Conservation (phyloP, 2,329 filamentous ascomycete species). For the Cryphonectria carpinicola region DNA sequence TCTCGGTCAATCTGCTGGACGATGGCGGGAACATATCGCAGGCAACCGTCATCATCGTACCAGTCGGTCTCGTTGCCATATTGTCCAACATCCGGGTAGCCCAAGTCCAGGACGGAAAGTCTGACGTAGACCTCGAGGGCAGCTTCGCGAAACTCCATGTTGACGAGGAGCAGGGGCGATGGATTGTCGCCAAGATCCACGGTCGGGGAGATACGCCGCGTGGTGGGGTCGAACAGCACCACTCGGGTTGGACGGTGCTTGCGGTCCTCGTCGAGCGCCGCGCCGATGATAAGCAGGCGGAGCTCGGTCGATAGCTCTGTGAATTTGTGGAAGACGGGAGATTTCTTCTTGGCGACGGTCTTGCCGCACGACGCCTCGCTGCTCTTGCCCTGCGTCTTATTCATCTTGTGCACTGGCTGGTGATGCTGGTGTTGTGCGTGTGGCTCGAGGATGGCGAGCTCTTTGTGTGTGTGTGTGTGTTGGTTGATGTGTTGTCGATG, state of each 20-base stretch:
- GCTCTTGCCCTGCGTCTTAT: not conserved
- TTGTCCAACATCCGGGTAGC: not conserved
- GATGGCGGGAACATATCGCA: not conserved
- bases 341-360: not conserved
- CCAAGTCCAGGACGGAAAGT: not conserved
- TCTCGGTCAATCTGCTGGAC: not conserved
- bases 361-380: not conserved
- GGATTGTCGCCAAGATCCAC: slow-evolving; percentile 5
- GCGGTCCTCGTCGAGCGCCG: slow-evolving; percentile 13
- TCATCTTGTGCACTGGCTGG: not conserved
- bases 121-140: slow-evolving; percentile 15
- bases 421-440: not conserved
- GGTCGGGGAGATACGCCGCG: slow-evolving; percentile 13
- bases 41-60: not conserved
- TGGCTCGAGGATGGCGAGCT: not conserved
- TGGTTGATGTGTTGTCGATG: too few relatives aligned
- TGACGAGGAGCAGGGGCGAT: slow-evolving; percentile 12
- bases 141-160: slow-evolving; percentile 1
- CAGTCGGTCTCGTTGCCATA: not conserved
- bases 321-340: slow-evolving; percentile 6
- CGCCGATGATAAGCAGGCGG: slow-evolving; percentile 13
- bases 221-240: slow-evolving; percentile 11
- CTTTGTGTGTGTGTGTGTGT: not conserved
- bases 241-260: not conserved
- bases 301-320: slow-evolving; percentile 15